Conservation (phyloP, 2,329 filamentous ascomycete species). For the Beauveria caledonica region DNA sequence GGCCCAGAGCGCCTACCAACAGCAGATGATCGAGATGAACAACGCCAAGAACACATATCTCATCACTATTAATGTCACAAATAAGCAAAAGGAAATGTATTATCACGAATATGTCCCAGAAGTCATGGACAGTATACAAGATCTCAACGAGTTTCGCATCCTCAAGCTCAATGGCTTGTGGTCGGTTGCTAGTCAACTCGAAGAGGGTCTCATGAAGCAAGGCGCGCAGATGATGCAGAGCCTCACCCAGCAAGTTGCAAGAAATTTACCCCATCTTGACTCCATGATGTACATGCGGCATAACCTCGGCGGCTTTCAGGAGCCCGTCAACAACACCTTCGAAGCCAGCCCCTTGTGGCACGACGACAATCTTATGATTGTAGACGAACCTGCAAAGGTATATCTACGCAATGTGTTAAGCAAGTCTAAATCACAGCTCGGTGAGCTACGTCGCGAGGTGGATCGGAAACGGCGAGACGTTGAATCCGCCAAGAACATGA, state of each 20-base stretch:
- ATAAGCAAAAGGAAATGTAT: conserved; percentile 95
- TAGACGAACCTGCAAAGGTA: conserved; percentile 79
- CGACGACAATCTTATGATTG: conserved; percentile 79
- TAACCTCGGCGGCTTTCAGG: conserved; percentile 74
- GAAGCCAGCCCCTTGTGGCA: conserved; percentile 97
- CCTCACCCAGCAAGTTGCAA: conserved; percentile 70
- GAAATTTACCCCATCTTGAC: conserved; percentile 83
- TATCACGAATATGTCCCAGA: conserved; percentile 96
- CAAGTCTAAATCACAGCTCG: conserved; percentile 80
- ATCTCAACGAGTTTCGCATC: conserved; percentile 83
- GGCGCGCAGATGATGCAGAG: conserved; percentile 66
- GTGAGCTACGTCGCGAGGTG: conserved; percentile 71
- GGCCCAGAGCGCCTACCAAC: conserved; percentile 83
- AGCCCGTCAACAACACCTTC: conserved; percentile 77
- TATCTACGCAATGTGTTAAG: conserved; percentile 86
- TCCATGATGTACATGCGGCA: conserved; percentile 97
- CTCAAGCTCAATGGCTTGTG: conserved; percentile 78
- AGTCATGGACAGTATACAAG: conserved; percentile 85
- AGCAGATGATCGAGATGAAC: conserved; percentile 90
- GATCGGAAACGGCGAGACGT: conserved; percentile 84
- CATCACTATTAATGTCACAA: conserved; percentile 91
- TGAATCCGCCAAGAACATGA: conserved; percentile 63
- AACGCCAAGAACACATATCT: conserved; percentile 98
- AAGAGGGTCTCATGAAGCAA: conserved; percentile 67
- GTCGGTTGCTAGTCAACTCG: conserved; percentile 70